Base-by-base conservation (phyloP, 495 filamentous ascomycete species). In the Neurospora sp. region DNA sequence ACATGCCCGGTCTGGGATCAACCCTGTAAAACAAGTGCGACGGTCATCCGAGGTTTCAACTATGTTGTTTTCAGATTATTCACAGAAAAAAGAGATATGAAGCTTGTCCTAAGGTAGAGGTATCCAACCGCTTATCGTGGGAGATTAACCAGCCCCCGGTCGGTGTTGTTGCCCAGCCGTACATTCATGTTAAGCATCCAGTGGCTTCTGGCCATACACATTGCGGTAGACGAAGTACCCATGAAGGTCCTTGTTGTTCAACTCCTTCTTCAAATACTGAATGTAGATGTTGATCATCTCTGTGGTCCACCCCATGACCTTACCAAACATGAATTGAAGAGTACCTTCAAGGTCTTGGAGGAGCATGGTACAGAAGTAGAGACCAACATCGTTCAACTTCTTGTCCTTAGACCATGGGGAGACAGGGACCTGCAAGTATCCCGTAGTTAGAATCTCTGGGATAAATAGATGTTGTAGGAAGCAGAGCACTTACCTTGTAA, bases 371-470 rank as follows among this genome's bases (percentile, higher is more conserved):
- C 76, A 72, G 11, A 72, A 72, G 69, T 73, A 80, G 41, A 75
- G 69, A 1, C 87, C 87, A 39, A 88, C 76, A 74, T 87, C 82
- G 71, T 85, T 86, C 66, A 85, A 46, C 39, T 81, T 80, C 84
- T 85, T 86, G 5, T 81, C 78, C 8, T 81, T 27, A 3, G 66
- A n/a, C 71, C 72, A 73, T 18, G 18, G 42, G 1, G 69, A 70
- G 2, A 73, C 1, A 1, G 72, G 72, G 39, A 73, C 31, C 68
- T 48, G 11, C 0, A 48, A 20, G n/a, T 48, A 31, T 59, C 2
- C 20, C 48, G 22, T 31, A 16, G 48, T 59, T 27, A 59, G 48
- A 27, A 5, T 59, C 10, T 59, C 8, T 59, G 4, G 48, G 48
- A 27, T 14, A 7, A 14, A 59, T 11, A 59, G 44, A 59, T 22